phyloP scores from a whole-genome alignment of 768 basidiomycete genomes.

The Coprinopsis sp. region DNA sequence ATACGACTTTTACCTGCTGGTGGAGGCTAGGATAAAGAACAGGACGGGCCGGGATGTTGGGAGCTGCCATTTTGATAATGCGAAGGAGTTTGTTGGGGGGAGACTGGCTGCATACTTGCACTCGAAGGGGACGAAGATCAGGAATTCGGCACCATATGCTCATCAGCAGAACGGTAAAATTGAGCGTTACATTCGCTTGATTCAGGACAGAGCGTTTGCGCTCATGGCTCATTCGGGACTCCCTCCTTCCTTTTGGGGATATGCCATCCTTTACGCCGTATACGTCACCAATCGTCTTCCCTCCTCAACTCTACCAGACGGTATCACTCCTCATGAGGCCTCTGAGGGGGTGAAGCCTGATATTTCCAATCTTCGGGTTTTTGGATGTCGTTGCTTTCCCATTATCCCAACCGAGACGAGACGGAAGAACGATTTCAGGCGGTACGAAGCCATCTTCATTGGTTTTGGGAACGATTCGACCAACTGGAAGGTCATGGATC shows the following conservation, averaged over 20 bases:
- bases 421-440: slow-evolving; percentile 11
- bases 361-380: slow-evolving; percentile 24
- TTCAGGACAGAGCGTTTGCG: slow-evolving; percentile 18
- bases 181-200: slow-evolving; percentile 23
- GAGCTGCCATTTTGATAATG: no score
- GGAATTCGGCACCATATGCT: no score
- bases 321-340: no score
- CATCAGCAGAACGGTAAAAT: slow-evolving; percentile 30
- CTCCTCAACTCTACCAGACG: slow-evolving; percentile 17
- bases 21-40: no score
- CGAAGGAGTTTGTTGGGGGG: background rate
- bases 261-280: slow-evolving; percentile 16
- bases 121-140: background rate
- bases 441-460: slow-evolving; percentile 21
- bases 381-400: slow-evolving; percentile 23
- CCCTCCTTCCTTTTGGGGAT: slow-evolving; percentile 22
- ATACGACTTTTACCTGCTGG: no score
- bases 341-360: slow-evolving; percentile 21
- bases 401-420: slow-evolving; percentile 17
- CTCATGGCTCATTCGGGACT: slow-evolving; percentile 25
- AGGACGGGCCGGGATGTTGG: no score
- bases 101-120: background rate
- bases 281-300: slow-evolving; percentile 23
- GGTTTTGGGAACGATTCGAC: slow-evolving; percentile 17
- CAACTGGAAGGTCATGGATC: slow-evolving; percentile 19